Conservation (phyloP, 2,329 filamentous ascomycete species). For the Penicillium oxalicum region DNA sequence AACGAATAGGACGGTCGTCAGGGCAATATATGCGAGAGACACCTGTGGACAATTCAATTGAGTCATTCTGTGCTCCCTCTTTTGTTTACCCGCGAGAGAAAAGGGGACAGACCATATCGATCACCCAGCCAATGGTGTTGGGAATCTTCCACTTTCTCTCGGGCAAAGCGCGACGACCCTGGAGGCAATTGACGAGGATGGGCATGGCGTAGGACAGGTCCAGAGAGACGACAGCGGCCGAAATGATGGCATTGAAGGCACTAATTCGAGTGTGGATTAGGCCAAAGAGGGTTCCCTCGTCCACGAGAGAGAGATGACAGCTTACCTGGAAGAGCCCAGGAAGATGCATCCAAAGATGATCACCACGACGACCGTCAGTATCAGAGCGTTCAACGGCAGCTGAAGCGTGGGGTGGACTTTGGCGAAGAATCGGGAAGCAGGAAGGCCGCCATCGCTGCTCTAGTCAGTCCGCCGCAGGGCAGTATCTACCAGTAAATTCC, state of each 20-base stretch:
- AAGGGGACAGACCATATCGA: constrained; percentile 44
- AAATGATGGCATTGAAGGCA: constrained; percentile 66
- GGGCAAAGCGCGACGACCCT: constrained; percentile 59
- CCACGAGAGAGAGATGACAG: constrained; percentile 2
- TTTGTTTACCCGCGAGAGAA: too few relatives aligned
- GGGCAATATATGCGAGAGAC: constrained; percentile 54
- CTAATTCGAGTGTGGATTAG: constrained; percentile 25
- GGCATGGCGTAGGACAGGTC: constrained; percentile 70
- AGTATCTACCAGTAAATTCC: too few relatives aligned
- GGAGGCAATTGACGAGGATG: constrained; percentile 61
- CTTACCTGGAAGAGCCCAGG: constrained; percentile 50
- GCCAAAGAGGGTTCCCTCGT: too few relatives aligned
- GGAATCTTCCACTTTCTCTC: constrained; percentile 54
- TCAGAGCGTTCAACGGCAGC: constrained; percentile 60
- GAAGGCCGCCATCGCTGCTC: constrained; percentile 59
- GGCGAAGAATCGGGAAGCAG: constrained; percentile 54
- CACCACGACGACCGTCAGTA: constrained; percentile 55
- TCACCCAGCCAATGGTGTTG: constrained; percentile 51
- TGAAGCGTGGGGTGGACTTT: constrained; percentile 55
- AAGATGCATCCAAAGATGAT: constrained; percentile 65
- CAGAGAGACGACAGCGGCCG: constrained; percentile 64
- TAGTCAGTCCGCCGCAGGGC: neutral
- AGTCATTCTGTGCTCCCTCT: too few relatives aligned
- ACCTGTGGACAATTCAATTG: constrained; percentile 32
- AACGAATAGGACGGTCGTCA: constrained; percentile 68